Percentiles rank a stretch among this genome's conserved stretches.
phyloP scores from a whole-genome alignment of 2,329 filamentous ascomycete species.

The Diaporthe aspalathi region DNA sequence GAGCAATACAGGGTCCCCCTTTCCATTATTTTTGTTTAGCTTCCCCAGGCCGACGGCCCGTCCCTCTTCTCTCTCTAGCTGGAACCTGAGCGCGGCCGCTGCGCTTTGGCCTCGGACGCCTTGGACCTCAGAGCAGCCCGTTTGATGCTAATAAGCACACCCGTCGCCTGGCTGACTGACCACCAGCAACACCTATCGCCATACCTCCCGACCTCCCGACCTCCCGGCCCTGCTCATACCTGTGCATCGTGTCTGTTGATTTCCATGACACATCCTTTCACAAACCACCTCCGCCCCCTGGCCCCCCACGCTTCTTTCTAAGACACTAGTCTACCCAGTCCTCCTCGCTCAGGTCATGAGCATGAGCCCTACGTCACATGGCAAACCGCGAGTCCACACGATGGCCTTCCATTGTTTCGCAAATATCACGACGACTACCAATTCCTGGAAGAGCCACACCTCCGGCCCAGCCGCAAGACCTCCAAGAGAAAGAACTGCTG shows the following conservation, averaged over 20 bases:
- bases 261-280: conserved; percentile 9
- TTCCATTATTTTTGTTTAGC: conserved; percentile 30
- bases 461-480: neutral
- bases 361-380: conserved; percentile 27
- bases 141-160: neutral
- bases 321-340: neutral
- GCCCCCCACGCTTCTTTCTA: neutral
- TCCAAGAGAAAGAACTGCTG: neutral
- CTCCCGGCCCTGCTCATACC: neutral
- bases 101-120: neutral
- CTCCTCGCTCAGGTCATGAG: conserved; percentile 17
- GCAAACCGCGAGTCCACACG: conserved; percentile 2
- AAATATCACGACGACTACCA: neutral
- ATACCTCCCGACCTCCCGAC: neutral
- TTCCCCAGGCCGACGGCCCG: conserved; percentile 16
- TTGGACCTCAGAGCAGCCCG: neutral
- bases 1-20: conserved; percentile 20
- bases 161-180: neutral
- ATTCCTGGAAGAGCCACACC: neutral
- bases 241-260: neutral
- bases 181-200: neutral
- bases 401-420: neutral
- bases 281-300: neutral
- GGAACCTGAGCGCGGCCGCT: conserved; percentile 17
- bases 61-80: conserved; percentile 7